Base-by-base conservation (phyloP, 73 alveolate genomes). In the Tetrahymena borealis region DNA sequence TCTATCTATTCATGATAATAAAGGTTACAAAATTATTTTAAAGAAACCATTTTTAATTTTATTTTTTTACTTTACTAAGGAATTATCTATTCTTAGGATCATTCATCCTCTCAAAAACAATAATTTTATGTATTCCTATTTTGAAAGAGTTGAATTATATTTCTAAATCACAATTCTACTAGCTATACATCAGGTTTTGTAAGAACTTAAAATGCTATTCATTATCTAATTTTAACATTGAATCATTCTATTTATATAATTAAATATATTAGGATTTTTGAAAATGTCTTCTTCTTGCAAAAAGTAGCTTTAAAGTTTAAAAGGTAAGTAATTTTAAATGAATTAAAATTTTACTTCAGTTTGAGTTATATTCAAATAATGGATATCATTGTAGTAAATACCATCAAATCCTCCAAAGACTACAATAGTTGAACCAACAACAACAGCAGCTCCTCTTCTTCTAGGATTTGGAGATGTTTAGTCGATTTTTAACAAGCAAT, bases 351-450 rank as follows among this genome's bases (percentile, higher is more conserved):
- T 13, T 60, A 60, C 85, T 35, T 60, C 85, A 18, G 85, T 60
- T 60, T 60, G 28, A 0, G 85, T 6, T 7, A 94, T 40, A 77
- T 95, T 94, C 20, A 95, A 78, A 90, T 90, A 79, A 38, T 94
- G 43, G 32, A 95, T 20, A 60, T 95, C 98, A 90, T 95, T 94
- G 37, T 20, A 92, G 90, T 91, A 95, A 40, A 18, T 28, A 5
- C 98, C 98, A 91, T 94, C 96, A 79, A 94, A 95, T 33, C 98
- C 98, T 3, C 98, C 98, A 41, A 95, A 95, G 38, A 95, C 79
- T 0, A 95, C 91, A 33, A 95, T 28, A 1, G 96, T 38, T n/a
- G 95, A 91, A 33, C 96, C 94, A n/a, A 95, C 91, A 36, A 95
- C 91, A 28, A 37, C 90, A n/a, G 95, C 94, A 1, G 96, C 90